Evolutionary conservation across 208 protist genomes (phyloP).

Genomic region (Giardia muris): DNA sequence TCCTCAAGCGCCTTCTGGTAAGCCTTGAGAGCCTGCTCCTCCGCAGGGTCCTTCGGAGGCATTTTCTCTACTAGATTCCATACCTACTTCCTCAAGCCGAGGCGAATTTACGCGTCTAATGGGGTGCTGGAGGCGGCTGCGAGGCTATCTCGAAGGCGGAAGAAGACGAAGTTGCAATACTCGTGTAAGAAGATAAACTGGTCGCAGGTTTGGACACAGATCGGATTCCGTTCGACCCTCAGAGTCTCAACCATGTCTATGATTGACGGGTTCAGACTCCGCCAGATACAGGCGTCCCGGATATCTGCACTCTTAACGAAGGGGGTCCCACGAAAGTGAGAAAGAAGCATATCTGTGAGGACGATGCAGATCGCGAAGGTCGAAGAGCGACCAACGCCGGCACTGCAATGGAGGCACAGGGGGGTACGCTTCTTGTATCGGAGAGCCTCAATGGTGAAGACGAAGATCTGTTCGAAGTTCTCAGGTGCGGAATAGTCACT

Average conservation of each 20-base stretch:
- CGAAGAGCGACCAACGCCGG: not conserved
- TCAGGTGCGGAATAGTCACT: not conserved
- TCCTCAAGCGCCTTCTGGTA: constrained; percentile 1
- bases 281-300: not conserved
- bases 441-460: not conserved
- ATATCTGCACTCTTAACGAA: not conserved
- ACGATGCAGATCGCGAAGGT: constrained; percentile 7
- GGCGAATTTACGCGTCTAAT: too few species aligned
- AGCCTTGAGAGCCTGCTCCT: not conserved
- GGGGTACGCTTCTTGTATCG: not conserved
- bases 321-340: not conserved
- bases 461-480: not conserved
- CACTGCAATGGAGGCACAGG: not conserved
- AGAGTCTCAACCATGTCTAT: constrained; percentile 1
- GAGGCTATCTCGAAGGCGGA: too few species aligned
- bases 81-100: too few species aligned
- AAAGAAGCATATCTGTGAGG: not conserved
- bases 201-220: constrained; percentile 4
- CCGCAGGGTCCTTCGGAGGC: not conserved
- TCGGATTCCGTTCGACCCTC: not conserved
- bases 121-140: too few species aligned
- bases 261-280: not conserved
- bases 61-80: not conserved
- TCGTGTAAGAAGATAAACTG: constrained; percentile 15
- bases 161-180: not conserved